Percentiles rank a stretch among this genome's conserved stretches.
Conservation (phyloP, 495 filamentous ascomycete species). For the Penicillium daleae region DNA sequence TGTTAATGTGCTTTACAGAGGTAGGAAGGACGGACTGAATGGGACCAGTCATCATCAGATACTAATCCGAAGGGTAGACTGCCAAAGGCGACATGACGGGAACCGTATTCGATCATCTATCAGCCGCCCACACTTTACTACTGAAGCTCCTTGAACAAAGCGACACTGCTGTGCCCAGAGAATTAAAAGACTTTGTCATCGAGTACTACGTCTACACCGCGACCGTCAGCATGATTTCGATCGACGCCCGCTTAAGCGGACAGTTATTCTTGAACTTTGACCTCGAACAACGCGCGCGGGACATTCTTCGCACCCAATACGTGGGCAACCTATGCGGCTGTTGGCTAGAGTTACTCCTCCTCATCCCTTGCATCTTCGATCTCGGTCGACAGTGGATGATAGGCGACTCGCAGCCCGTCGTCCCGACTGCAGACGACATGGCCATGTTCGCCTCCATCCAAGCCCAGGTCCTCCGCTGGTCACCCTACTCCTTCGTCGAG, state of each 20-base stretch:
- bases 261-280: constrained; percentile 43
- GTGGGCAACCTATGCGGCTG: constrained; percentile 44
- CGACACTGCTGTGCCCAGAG: constrained; percentile 37
- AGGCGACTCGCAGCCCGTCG: constrained; percentile 22
- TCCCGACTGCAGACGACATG: constrained; percentile 41
- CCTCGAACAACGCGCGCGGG: constrained; percentile 40
- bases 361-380: constrained; percentile 45
- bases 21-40: constrained; percentile 16
- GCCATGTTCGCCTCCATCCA: constrained; percentile 47
- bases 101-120: constrained; percentile 43
- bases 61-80: constrained; percentile 30
- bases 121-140: constrained; percentile 38
- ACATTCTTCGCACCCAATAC: constrained; percentile 35
- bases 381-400: constrained; percentile 47
- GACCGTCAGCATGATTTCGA: constrained; percentile 49
- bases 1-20: constrained; percentile 48
- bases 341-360: constrained; percentile 40
- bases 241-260: constrained; percentile 39
- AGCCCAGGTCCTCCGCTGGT: constrained; percentile 40
- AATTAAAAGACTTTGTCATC: constrained; percentile 45
- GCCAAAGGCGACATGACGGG: constrained; percentile 46
- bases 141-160: constrained; percentile 38
- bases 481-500: constrained; percentile 35
- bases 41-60: not conserved
- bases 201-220: constrained; percentile 48